phyloP scores from a whole-genome alignment of 805 yeast species.

The Yamadazyma laniorum region DNA sequence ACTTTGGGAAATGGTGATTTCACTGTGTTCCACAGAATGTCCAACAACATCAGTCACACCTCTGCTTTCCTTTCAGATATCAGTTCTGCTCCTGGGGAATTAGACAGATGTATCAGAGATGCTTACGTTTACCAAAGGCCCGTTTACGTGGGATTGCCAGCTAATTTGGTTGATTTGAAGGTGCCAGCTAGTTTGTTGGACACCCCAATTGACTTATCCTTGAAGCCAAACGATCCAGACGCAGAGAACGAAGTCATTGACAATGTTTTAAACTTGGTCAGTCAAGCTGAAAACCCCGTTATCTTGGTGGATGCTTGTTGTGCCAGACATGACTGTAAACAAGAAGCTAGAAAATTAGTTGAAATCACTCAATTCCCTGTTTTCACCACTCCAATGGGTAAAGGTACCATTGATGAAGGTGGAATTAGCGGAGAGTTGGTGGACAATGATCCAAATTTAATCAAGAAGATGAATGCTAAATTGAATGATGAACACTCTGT shows the following conservation, averaged over 20 bases:
- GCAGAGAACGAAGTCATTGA: constrained; percentile 38
- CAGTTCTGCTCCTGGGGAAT: constrained; percentile 34
- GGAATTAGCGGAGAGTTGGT: constrained; percentile 29
- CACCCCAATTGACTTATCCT: constrained; percentile 34
- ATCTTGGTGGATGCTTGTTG: constrained; percentile 43
- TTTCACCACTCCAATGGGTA: constrained; percentile 42
- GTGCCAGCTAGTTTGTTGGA: constrained; percentile 36
- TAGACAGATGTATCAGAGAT: constrained; percentile 39
- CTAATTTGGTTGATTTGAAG: constrained; percentile 36
- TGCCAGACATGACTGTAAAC: constrained; percentile 36
- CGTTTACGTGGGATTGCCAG: constrained; percentile 40
- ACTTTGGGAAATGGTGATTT: constrained; percentile 44
- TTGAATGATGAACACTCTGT: constrained; percentile 19
- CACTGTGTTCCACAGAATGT: constrained; percentile 42
- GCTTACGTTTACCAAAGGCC: constrained; percentile 40
- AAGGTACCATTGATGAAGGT: constrained; percentile 37
- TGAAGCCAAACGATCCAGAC: constrained; percentile 33
- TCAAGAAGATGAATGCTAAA: constrained; percentile 21
- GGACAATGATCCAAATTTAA: constrained; percentile 25
- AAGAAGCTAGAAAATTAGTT: constrained; percentile 32
- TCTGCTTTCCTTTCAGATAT: constrained; percentile 37
- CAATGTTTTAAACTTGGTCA: constrained; percentile 24
- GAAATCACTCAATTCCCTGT: constrained; percentile 41
- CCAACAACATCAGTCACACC: constrained; percentile 36
- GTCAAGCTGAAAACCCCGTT: constrained; percentile 30